These are phyloP conservation scores for Dalbergia oliveri DNA, from an alignment of 306 rosid genomes.

Conservation along the genomic window DNA sequence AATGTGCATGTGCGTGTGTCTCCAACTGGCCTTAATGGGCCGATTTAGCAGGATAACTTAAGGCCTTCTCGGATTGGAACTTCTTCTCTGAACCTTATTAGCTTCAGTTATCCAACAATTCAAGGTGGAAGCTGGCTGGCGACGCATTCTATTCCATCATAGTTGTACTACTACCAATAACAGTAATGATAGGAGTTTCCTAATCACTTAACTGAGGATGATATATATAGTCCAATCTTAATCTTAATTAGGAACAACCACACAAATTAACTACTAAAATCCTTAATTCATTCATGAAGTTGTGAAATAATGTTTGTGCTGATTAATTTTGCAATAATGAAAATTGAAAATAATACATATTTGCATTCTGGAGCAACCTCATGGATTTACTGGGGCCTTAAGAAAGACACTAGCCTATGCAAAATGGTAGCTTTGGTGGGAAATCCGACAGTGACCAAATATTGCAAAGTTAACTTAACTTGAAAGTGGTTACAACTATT, in stretches of 20 bases:
- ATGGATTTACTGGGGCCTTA: constrained; percentile 26
- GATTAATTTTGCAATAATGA: constrained; percentile 13
- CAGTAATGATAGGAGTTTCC: constrained; percentile 23
- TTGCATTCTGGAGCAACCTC: constrained; percentile 17
- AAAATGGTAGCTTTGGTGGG: constrained; percentile 43
- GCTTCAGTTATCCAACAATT: constrained; percentile 54
- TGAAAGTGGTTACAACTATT: constrained; percentile 52
- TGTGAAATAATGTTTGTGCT: neutral
- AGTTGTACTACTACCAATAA: constrained; percentile 1
- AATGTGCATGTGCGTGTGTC: constrained; percentile 90
- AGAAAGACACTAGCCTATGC: constrained; percentile 23
- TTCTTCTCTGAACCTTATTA: constrained; percentile 51
- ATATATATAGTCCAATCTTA: neutral
- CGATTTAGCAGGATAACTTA: constrained; percentile 62
- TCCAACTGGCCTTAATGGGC: constrained; percentile 66
- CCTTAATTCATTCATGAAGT: neutral
- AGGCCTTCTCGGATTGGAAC: constrained; percentile 64
- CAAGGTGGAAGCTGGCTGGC: constrained; percentile 62
- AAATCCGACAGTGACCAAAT: constrained; percentile 46
- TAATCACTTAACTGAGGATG: constrained; percentile 28
- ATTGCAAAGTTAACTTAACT: constrained; percentile 32
- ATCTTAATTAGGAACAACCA: constrained; percentile 11
- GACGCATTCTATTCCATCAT: constrained; percentile 52
- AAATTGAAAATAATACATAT: neutral
- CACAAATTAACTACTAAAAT: constrained; percentile 17